Base-by-base conservation (phyloP, 176 grass and related monocot species). In the Cenchrus purpureus region DNA sequence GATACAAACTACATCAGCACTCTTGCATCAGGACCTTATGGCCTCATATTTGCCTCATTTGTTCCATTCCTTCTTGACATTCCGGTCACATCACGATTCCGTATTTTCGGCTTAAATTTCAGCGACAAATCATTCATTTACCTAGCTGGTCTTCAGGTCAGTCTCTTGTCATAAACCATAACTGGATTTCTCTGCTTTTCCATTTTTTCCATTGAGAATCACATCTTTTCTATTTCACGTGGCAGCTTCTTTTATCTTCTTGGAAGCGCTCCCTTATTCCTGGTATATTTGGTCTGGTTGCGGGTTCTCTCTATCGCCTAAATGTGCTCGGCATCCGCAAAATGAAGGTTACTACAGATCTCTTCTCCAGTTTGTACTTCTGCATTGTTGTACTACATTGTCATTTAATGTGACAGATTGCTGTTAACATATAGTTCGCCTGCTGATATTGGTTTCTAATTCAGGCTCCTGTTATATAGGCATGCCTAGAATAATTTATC, bases 41-140 rank as follows among this genome's bases (percentile, higher is more conserved):
- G 93, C 68, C 89, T 99, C 45, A 94, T 99, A 91, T 99, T 94
- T 94, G 79, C 93, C 45, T 96, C 92, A 13, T 99, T 94, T 84
- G 76, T 99, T 64, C 91, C 97, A 19, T 99, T 99, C 71, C 92
- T 86, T 83, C 91, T 94, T 50, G 94, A 99, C 69, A 94, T 99
- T 85, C 97, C 93, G 34, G 50, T 96, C 86, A 92, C 88, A 57
- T 99, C 97, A 82, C 73, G 84, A 11, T 99, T 99, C 71, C 87
- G 71, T 51, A 77, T 99, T 83, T 91, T 99, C 68, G 93, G 97
- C 48, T 1, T 96, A 49, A 91, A 91, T 83, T 94, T 99, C 79
- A 92, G 91, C 2, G 74, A 96, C 65, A 99, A 99, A 81, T 96
- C 93, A 43, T 94, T 94, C 79, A 91, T 96, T 87, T 99, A 99